These are phyloP conservation scores for Dipteronia sinensis DNA, from an alignment of 345 rosid genomes.

Conservation along the genomic window DNA sequence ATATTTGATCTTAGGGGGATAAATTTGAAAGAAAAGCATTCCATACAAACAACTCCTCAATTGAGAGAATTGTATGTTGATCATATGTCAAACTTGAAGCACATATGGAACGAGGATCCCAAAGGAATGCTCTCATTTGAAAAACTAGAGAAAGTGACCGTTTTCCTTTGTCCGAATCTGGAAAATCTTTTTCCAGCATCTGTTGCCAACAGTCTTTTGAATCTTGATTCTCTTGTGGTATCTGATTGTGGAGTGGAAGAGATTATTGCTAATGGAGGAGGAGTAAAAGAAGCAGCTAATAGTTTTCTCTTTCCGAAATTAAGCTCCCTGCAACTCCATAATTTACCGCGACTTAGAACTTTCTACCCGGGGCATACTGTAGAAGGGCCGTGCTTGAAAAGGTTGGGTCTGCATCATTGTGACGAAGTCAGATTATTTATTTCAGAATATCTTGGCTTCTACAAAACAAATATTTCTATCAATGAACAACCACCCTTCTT, in stretches of 20 bases:
- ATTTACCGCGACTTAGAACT: conserved; percentile 13
- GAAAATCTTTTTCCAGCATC: conserved; percentile 17
- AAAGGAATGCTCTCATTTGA: not conserved
- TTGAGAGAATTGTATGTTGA: not conserved
- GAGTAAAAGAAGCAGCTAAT: not conserved
- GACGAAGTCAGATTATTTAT: not conserved
- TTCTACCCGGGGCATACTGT: conserved; percentile 21
- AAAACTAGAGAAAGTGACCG: not conserved
- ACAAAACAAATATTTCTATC: too few relatives aligned
- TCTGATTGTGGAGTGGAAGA: not conserved
- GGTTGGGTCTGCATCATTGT: not conserved
- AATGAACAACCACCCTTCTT: too few relatives aligned
- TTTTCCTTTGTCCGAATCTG: not conserved
- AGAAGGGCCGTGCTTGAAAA: conserved; percentile 22
- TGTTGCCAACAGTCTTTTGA: not conserved
- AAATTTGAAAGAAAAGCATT: not conserved
- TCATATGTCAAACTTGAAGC: not conserved
- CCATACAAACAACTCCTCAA: not conserved
- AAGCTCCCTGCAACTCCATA: not conserved
- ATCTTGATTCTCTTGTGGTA: not conserved
- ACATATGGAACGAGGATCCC: not conserved
- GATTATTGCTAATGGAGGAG: not conserved
- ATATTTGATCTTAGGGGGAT: conserved; percentile 15
- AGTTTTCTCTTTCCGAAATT: conserved; percentile 23
- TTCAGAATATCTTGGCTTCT: too few relatives aligned